A percentile compares a stretch with the other conserved stretches of the same genome.
phyloP scores from a whole-genome alignment of 2,329 filamentous ascomycete genomes.

The Aspergillus fumigatiaffinis region DNA sequence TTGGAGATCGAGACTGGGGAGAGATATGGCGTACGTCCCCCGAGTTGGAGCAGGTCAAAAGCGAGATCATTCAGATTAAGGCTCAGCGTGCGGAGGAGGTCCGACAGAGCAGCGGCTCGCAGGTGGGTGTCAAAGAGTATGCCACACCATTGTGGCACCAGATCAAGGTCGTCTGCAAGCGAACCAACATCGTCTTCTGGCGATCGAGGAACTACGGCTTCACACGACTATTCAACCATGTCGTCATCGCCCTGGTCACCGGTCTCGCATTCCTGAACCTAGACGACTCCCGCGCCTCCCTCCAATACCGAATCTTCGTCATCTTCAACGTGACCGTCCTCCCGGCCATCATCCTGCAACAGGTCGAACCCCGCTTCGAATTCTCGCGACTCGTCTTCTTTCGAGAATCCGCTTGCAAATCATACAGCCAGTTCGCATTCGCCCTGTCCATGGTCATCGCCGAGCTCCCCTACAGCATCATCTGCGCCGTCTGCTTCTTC shows the following conservation, averaged over 20 bases:
- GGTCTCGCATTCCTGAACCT: constrained; percentile 77
- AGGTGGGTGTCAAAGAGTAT: constrained; percentile 66
- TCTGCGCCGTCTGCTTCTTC: constrained; percentile 79
- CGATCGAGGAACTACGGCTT: constrained; percentile 85
- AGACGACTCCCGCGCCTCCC: constrained; percentile 67
- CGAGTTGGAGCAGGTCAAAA: constrained; percentile 64
- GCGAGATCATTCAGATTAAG: constrained; percentile 65
- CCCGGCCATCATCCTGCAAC: constrained; percentile 75
- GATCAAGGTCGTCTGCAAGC: constrained; percentile 67
- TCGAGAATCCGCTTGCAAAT: constrained; percentile 79
- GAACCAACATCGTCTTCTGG: constrained; percentile 78
- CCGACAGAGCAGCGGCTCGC: constrained; percentile 31
- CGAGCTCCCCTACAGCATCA: constrained; percentile 76
- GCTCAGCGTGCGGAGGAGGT: constrained; percentile 52
- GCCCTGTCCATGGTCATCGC: constrained; percentile 72
- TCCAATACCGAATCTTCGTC: constrained; percentile 84
- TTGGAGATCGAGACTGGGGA: constrained; percentile 73
- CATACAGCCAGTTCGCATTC: constrained; percentile 79
- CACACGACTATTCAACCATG: constrained; percentile 79
- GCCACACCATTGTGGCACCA: constrained; percentile 78
- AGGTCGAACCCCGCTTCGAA: constrained; percentile 81
- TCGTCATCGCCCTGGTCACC: constrained; percentile 71
- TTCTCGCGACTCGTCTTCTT: constrained; percentile 77
- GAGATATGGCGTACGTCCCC: constrained; percentile 73
- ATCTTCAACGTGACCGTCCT: constrained; percentile 84